These are phyloP conservation scores for Adenanthera pavonina DNA, from an alignment of 306 rosid species.

Conservation along the genomic window DNA sequence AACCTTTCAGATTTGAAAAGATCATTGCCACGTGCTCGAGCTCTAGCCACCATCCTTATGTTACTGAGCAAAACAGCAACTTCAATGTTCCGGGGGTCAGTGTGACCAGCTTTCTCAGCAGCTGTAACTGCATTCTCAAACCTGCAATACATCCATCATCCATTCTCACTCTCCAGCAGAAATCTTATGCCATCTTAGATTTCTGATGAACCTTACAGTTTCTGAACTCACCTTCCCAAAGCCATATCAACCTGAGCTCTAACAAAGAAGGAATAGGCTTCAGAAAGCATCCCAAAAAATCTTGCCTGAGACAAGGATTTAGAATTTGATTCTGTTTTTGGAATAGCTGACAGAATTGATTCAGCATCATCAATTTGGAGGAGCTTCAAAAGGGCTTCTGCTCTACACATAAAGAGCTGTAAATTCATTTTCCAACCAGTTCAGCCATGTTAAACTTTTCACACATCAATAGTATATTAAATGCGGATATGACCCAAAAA, in stretches of 20 bases:
- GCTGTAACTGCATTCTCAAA: slow-evolving; percentile 89
- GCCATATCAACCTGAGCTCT: slow-evolving; percentile 87
- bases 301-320: slow-evolving; percentile 53
- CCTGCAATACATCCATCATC: slow-evolving; percentile 88
- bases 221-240: slow-evolving; percentile 87
- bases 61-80: slow-evolving; percentile 68
- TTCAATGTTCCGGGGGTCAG: slow-evolving; percentile 77
- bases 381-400: slow-evolving; percentile 87
- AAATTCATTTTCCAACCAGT: slow-evolving; percentile 73
- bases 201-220: slow-evolving; percentile 40
- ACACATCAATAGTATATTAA: slow-evolving; percentile 12
- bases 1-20: slow-evolving; percentile 92
- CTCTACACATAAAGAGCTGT: slow-evolving; percentile 98
- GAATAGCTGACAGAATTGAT: slow-evolving; percentile 49
- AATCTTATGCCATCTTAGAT: slow-evolving; percentile 37
- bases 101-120: slow-evolving; percentile 78
- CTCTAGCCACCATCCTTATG: slow-evolving; percentile 83
- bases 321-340: slow-evolving; percentile 50
- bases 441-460: slow-evolving; percentile 50
- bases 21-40: slow-evolving; percentile 88
- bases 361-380: slow-evolving; percentile 88
- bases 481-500: not conserved
- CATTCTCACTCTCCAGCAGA: slow-evolving; percentile 59
- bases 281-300: slow-evolving; percentile 81
- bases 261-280: slow-evolving; percentile 73